Conservation (phyloP, 306 rosid genomes). For the Rosa rugosa region DNA sequence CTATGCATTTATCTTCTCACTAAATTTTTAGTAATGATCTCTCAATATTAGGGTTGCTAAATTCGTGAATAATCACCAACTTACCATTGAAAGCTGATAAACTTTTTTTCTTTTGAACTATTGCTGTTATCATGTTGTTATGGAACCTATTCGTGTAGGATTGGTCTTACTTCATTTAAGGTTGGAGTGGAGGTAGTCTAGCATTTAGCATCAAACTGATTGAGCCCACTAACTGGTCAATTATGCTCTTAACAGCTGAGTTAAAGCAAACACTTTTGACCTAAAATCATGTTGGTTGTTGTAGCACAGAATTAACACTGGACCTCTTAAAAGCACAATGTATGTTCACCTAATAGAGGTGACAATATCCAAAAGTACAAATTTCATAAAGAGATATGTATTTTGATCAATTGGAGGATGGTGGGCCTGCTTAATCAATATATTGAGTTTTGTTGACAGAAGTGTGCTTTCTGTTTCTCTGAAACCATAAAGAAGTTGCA, state of each 20-base stretch:
- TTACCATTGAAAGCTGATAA: neutral
- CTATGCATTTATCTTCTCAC: neutral
- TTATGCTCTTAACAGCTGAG: slow-evolving; percentile 9
- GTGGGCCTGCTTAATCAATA: neutral
- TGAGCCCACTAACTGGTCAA: neutral
- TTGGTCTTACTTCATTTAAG: slow-evolving; percentile 16
- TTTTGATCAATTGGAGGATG: slow-evolving; percentile 6
- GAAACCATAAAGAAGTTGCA: slow-evolving; percentile 8
- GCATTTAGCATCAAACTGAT: slow-evolving; percentile 12
- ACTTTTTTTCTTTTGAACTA: neutral
- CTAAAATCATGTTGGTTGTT: neutral
- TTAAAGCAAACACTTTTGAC: slow-evolving; percentile 10
- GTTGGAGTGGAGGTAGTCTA: neutral
- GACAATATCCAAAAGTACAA: slow-evolving; percentile 17
- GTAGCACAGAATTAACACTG: slow-evolving; percentile 6
- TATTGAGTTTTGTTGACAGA: neutral
- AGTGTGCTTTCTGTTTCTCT: neutral
- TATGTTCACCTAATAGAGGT: slow-evolving; percentile 18
- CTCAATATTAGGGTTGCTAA: neutral
- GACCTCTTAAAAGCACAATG: slow-evolving; percentile 10
- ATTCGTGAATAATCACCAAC: neutral
- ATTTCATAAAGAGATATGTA: slow-evolving; percentile 12
- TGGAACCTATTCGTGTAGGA: neutral
- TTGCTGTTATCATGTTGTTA: neutral
- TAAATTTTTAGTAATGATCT: neutral